Evolutionary conservation across 2,329 filamentous ascomycete species (phyloP).

Genomic region (Herpotrichia juniperi): DNA sequence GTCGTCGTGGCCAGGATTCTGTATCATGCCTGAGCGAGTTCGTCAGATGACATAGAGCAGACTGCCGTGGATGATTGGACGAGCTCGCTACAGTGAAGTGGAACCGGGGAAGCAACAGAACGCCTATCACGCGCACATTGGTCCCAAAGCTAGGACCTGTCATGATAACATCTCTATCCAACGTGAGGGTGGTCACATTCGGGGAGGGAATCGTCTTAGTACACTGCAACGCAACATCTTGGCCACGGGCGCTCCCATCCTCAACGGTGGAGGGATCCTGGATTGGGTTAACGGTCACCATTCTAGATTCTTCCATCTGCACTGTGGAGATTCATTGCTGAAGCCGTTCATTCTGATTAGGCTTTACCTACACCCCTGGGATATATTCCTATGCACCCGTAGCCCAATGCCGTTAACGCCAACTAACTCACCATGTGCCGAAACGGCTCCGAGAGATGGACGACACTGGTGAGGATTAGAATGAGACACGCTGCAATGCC

Average conservation of each 20-base stretch:
- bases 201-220: neutral
- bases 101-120: conserved; percentile 9
- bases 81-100: conserved; percentile 6
- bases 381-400: neutral
- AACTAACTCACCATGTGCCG: conserved; percentile 4
- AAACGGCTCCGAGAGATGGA: neutral
- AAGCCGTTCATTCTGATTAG: neutral
- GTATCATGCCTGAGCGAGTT: conserved; percentile 18
- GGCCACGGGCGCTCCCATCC: neutral
- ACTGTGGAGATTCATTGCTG: neutral
- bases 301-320: neutral
- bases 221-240: neutral
- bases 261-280: neutral
- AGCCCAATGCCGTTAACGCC: conserved; percentile 17
- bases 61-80: conserved; percentile 19
- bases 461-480: conserved; percentile 4
- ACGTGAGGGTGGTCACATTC: conserved; percentile 1
- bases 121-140: conserved; percentile 18
- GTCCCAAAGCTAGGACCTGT: conserved; percentile 8
- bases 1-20: conserved; percentile 18
- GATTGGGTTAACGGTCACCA: neutral
- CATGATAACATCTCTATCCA: conserved; percentile 17
- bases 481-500: neutral
- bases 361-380: conserved; percentile 29
- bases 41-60: conserved; percentile 36